Conservation (phyloP, 208 protist species). For the Tritrichomonas foetus region DNA sequence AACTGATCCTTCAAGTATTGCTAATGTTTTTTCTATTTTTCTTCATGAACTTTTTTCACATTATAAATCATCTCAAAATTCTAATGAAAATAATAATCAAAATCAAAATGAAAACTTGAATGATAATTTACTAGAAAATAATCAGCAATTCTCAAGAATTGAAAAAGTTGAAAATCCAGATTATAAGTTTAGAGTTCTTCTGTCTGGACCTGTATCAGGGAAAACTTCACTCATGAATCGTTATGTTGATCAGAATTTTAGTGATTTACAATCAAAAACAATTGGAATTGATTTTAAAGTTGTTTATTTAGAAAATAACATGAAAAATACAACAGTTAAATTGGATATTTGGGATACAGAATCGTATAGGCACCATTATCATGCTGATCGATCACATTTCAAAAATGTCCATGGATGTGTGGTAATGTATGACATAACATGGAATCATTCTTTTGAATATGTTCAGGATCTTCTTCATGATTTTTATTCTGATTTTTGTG, state of each 20-base stretch:
- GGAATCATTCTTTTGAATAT: constrained; percentile 51
- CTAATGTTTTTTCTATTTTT: too few species aligned
- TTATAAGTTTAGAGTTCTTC: too few species aligned
- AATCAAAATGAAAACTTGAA: too few species aligned
- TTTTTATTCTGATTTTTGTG: constrained; percentile 75
- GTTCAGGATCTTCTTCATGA: constrained; percentile 70
- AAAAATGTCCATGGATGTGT: constrained; percentile 70
- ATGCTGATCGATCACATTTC: constrained; percentile 63
- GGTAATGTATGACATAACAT: constrained; percentile 63
- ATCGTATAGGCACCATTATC: constrained; percentile 64
- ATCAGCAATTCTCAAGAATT: too few species aligned
- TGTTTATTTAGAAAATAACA: constrained; percentile 53
- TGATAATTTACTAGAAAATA: too few species aligned
- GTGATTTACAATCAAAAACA: constrained; percentile 63
- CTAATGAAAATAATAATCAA: too few species aligned
- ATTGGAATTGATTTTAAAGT: constrained; percentile 68
- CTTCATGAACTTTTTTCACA: too few species aligned
- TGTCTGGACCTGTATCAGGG: too few species aligned
- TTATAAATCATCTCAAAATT: too few species aligned
- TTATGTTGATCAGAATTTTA: constrained; percentile 64
- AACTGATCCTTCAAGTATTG: too few species aligned
- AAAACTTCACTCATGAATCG: constrained; percentile 58
- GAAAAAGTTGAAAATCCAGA: too few species aligned
- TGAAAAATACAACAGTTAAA: constrained; percentile 44
- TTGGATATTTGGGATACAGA: constrained; percentile 60